Evolutionary conservation across 2,329 filamentous ascomycete genomes (phyloP), one percentile per base, ranked within the genome.

Genomic region (Raffaelea albimanens): DNA sequence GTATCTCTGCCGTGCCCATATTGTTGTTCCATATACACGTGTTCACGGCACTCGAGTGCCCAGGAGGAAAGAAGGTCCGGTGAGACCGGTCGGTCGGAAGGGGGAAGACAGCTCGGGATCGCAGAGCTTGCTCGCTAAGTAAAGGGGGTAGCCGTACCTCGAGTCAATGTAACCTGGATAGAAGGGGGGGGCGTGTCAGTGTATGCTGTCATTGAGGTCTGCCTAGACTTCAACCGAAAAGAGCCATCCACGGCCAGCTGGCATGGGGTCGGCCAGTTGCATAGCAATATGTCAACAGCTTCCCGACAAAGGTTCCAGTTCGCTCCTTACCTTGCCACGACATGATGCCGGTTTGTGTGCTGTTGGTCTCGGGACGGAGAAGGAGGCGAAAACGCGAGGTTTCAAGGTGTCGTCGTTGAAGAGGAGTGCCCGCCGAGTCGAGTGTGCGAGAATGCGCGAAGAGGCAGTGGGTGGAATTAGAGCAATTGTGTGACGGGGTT

Each of bases 311-410:
- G n/a, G n/a, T n/a, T n/a, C n/a, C n/a, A n/a, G n/a, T n/a, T n/a
- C n/a, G n/a, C 25, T 25, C 45, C 45, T 22, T 13, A 54, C 53
- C 51, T 53, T 54, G 53, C 53, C 53, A 54, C 34, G 53, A 54
- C 53, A 54, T 54, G 43, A 13, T 54, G 50, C 29, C 29, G 7
- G 25, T 43, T 41, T 49, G 25, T 20, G 22, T 45, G 48, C 31
- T 13, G 13, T 33, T 45, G 43, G 39, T 43, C 21, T 40, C 18
- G 14, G 5, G 21, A 33, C 5, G 25, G 20, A 41, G 16, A 20
- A 40, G 16, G 38, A 40, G 38, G 7, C 13, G 13, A 40, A 20
- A 20, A 19, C 18, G 38, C 19, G 9, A 13, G 25, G 13, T 7
- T 7, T 29, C 7, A 29, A 29, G 7, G 25, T 29, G 25, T 13